These are phyloP conservation scores for Naganishia kalamii DNA, from an alignment of 768 basidiomycete genomes.

Conservation along the genomic window DNA sequence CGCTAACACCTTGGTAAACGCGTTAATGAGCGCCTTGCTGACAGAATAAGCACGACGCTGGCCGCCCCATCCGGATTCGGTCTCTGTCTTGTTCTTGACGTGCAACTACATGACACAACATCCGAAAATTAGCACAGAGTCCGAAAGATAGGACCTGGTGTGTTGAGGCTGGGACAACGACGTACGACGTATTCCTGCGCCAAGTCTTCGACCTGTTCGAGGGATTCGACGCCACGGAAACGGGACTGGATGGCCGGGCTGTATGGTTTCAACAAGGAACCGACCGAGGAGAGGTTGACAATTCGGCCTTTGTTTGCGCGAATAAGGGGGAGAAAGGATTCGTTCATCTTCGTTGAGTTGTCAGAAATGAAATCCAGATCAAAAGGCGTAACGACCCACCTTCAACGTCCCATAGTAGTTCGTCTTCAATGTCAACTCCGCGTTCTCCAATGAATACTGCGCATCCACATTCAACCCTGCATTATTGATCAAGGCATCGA, in stretches of 20 bases:
- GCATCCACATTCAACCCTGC: constrained; percentile 21
- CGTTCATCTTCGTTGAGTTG: constrained; percentile 5
- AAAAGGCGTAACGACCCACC: not conserved
- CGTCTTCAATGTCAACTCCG: constrained; percentile 15
- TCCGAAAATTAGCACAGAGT: not conserved
- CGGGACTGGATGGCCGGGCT: constrained; percentile 13
- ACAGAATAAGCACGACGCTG: constrained; percentile 19
- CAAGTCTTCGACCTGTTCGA: constrained; percentile 3
- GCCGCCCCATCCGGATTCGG: constrained; percentile 17
- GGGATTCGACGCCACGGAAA: constrained; percentile 1
- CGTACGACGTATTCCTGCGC: constrained; percentile 16
- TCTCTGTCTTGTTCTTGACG: constrained; percentile 2
- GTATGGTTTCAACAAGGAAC: constrained; percentile 16
- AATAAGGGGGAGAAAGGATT: constrained; percentile 15
- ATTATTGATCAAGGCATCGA: constrained; percentile 23
- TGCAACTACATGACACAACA: not conserved
- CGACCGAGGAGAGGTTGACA: constrained; percentile 21
- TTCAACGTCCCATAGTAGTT: constrained; percentile 15
- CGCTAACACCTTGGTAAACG: constrained; percentile 15
- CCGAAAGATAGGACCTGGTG: too few relatives aligned
- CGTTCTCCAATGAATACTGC: constrained; percentile 15
- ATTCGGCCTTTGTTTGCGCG: constrained; percentile 10
- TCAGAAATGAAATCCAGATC: not conserved
- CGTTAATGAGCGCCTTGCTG: constrained; percentile 19
- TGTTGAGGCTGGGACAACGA: not conserved